Percentiles rank a stretch among this genome's conserved stretches.
These are phyloP conservation scores for Pleurotus giganteus DNA, from an alignment of 768 basidiomycete species.

Conservation along the genomic window DNA sequence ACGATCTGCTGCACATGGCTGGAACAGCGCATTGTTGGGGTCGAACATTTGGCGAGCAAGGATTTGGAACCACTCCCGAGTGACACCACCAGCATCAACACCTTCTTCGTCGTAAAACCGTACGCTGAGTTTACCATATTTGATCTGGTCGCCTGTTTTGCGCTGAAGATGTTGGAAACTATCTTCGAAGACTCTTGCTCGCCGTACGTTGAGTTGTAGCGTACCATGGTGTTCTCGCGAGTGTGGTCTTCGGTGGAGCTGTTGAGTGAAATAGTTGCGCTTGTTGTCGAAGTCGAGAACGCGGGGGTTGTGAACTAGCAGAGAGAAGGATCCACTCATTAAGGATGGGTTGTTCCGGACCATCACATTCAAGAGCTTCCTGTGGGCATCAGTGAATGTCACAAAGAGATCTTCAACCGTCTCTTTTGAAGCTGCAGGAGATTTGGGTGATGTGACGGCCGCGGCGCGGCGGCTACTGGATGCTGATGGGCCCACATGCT, in stretches of 20 bases:
- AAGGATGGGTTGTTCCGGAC: conserved; percentile 97
- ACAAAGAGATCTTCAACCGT: conserved; percentile 91
- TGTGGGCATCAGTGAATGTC: conserved; percentile 88
- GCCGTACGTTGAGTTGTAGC: conserved; percentile 84
- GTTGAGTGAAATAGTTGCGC: conserved; percentile 92
- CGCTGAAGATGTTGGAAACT: conserved; percentile 91
- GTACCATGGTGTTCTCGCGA: conserved; percentile 80
- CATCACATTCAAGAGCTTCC: conserved; percentile 94
- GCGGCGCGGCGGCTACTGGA: conserved; percentile 47
- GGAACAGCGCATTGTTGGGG: conserved; percentile 97
- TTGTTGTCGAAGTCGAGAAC: conserved; percentile 99
- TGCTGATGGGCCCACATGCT: conserved; percentile 78
- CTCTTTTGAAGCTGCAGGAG: conserved; percentile 67
- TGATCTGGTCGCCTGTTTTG: conserved; percentile 93
- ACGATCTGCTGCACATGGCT: conserved; percentile 93
- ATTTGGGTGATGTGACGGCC: conserved; percentile 66
- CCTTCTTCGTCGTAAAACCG: conserved; percentile 98
- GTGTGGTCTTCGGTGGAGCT: conserved; percentile 81
- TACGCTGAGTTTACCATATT: conserved; percentile 94
- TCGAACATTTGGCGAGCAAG: conserved; percentile 99
- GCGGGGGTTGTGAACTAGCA: conserved; percentile 92
- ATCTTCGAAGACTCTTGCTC: conserved; percentile 94
- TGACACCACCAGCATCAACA: conserved; percentile 97
- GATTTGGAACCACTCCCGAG: conserved; percentile 98
- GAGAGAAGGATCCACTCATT: conserved; percentile 97